Base-by-base conservation (phyloP, 2,329 filamentous ascomycete species). In the Aspergillus brunneoviolaceus region DNA sequence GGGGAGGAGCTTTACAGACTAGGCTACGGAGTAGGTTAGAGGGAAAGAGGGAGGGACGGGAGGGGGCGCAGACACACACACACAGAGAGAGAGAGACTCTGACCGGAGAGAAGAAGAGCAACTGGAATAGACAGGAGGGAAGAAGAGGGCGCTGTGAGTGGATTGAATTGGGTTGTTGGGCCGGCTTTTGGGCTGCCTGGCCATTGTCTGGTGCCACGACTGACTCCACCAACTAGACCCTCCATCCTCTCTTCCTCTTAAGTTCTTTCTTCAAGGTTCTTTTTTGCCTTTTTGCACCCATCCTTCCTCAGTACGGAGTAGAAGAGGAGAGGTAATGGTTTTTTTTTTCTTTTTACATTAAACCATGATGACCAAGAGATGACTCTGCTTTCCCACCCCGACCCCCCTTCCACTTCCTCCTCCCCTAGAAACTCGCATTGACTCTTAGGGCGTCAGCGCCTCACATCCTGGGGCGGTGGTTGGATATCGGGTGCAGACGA, bases 201-300 rank as follows among this genome's bases (percentile, higher is more conserved):
- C 53, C 56, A 51, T 45, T 72, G 69, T 69, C 65, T 74, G 76
- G 76, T 76, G 76, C 76, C 75, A 77, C 76, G 75, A 76, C 72
- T 68, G 71, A 72, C 74, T 70, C 69, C 67, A 71, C 71, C 57
- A 62, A 65, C 64, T 45, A 45, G 39, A 45, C 14, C 39, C 39
- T 16, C 14, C 39, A 7, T n/a, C 4, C 6, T 42, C 12, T n/a
- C 16, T 45, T 45, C 16, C 6, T 42, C 33, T 35, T 35, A 12
- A 35, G 5, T 35, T 29, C 27, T 29, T 29, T 35, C 33, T 35
- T 23, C 23, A 23, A 23, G 23, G 23, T 23, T 35, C 33, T 35
- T 16, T 35, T 35, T 35, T 35, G 33, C 33, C 33, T 35, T 35
- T 35, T 35, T 12, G 33, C 33, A 35, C 33, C 33, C 33, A 2